These are phyloP conservation scores for Butyriboletus loyo DNA, from an alignment of 768 basidiomycete species.

Conservation along the genomic window DNA sequence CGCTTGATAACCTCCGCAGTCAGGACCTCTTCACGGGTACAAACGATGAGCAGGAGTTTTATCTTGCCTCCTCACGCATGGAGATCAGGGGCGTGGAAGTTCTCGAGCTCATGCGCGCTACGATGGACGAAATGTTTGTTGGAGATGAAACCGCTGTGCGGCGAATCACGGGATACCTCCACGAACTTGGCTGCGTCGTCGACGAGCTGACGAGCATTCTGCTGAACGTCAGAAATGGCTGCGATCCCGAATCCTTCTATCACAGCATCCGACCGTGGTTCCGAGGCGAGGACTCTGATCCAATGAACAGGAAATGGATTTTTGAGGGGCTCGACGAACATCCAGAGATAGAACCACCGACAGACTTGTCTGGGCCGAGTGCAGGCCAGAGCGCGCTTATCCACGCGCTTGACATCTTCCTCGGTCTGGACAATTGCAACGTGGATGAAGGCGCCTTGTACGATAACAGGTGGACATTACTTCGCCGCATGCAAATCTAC, in stretches of 20 bases:
- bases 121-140: constrained; percentile 87
- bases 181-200: constrained; percentile 60
- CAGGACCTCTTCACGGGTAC: constrained; percentile 75
- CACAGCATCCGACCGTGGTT: constrained; percentile 78
- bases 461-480: constrained; percentile 40
- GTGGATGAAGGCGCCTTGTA: constrained; percentile 9
- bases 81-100: constrained; percentile 84
- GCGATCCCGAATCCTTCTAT: constrained; percentile 74
- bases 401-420: constrained; percentile 69
- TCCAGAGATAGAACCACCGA: constrained; percentile 40
- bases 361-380: constrained; percentile 70
- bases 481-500: constrained; percentile 73
- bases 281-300: constrained; percentile 60
- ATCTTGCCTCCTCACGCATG: constrained; percentile 79
- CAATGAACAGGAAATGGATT: constrained; percentile 43
- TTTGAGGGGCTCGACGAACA: constrained; percentile 60
- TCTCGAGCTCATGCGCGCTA: constrained; percentile 79
- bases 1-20: constrained; percentile 58
- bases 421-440: constrained; percentile 56
- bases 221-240: constrained; percentile 60
- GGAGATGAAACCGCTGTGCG: constrained; percentile 61
- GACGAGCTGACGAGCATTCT: constrained; percentile 60
- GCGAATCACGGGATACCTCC: constrained; percentile 64
- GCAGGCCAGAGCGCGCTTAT: constrained; percentile 82
- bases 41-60: constrained; percentile 82